Percentiles rank a stretch among this genome's conserved stretches.
These are phyloP conservation scores for Coemansia sp. DNA, from an alignment of 192 early-diverging fungal species.

Conservation along the genomic window DNA sequence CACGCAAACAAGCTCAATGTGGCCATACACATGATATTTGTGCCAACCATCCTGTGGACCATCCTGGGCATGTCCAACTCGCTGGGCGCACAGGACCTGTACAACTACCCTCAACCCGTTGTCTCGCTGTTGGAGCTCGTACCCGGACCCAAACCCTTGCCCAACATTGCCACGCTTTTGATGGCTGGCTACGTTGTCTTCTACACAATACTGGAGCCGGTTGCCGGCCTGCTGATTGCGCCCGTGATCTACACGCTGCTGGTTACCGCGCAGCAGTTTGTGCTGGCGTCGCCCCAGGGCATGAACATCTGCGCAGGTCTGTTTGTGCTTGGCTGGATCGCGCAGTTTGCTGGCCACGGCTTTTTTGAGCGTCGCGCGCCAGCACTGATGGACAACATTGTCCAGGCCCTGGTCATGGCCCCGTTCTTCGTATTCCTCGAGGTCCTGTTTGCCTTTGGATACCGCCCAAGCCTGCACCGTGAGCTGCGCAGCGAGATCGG, in stretches of 20 bases:
- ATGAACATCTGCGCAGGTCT: conserved; percentile 58
- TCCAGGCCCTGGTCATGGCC: conserved; percentile 89
- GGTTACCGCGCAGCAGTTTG: conserved; percentile 67
- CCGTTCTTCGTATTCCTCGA: conserved; percentile 94
- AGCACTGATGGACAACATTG: conserved; percentile 79
- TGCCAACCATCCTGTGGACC: conserved; percentile 88
- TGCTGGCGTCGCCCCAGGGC: conserved; percentile 51
- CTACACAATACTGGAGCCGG: conserved; percentile 73
- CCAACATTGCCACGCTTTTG: conserved; percentile 59
- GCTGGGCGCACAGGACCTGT: conserved; percentile 41
- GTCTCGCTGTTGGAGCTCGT: conserved; percentile 37
- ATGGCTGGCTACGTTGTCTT: conserved; percentile 67
- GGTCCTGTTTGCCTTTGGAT: conserved; percentile 77
- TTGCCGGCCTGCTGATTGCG: conserved; percentile 53
- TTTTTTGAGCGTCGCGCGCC: conserved; percentile 84
- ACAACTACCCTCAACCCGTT: conserved; percentile 42
- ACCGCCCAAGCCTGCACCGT: conserved; percentile 67
- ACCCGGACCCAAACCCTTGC: conserved; percentile 32
- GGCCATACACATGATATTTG: conserved; percentile 82
- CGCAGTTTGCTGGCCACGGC: conserved; percentile 91
- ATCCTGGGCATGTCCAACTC: conserved; percentile 61
- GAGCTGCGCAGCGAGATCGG: conserved; percentile 59
- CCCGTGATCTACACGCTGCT: conserved; percentile 65
- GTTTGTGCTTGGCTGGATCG: conserved; percentile 78
- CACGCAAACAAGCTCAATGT: conserved; percentile 79